Conservation (phyloP, 192 early-diverging fungal species). For the Pilobolus umbonatus region DNA sequence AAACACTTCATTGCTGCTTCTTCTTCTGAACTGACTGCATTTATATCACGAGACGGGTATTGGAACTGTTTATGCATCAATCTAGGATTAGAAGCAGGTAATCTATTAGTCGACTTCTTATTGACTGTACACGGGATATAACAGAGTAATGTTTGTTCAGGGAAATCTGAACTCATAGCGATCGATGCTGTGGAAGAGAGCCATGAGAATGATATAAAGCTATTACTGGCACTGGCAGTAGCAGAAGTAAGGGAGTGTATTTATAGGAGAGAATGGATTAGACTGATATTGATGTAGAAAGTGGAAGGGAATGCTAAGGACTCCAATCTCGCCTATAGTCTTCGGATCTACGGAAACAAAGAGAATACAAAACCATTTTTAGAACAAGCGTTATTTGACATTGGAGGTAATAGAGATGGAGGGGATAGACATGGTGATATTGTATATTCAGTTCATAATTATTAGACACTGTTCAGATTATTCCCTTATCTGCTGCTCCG, state of each 20-base stretch:
- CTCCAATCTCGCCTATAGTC: conserved; percentile 4
- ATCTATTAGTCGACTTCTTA: not conserved
- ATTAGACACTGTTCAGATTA: conserved; percentile 28
- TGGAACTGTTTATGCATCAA: conserved; percentile 31
- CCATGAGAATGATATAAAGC: conserved; percentile 4
- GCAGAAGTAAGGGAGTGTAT: conserved; percentile 13
- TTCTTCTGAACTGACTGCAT: conserved; percentile 29
- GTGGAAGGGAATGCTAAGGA: conserved; percentile 17
- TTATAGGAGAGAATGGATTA: not conserved
- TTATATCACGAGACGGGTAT: conserved; percentile 30
- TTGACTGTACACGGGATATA: not conserved
- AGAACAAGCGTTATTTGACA: conserved; percentile 23
- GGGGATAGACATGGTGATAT: not conserved
- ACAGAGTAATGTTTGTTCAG: not conserved
- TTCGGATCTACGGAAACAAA: conserved; percentile 28
- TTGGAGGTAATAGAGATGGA: conserved; percentile 12
- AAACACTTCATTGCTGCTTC: conserved; percentile 32
- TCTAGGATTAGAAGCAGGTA: conserved; percentile 30
- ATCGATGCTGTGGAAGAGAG: conserved; percentile 28
- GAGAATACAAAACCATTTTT: conserved; percentile 16
- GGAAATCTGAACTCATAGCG: conserved; percentile 34
- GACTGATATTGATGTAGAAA: conserved; percentile 9
- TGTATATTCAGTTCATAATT: not conserved
- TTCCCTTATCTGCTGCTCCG: conserved; percentile 22
- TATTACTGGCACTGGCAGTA: conserved; percentile 23